Base-by-base conservation (phyloP, 495 filamentous ascomycete species). In the Penicillium maclennaniae region DNA sequence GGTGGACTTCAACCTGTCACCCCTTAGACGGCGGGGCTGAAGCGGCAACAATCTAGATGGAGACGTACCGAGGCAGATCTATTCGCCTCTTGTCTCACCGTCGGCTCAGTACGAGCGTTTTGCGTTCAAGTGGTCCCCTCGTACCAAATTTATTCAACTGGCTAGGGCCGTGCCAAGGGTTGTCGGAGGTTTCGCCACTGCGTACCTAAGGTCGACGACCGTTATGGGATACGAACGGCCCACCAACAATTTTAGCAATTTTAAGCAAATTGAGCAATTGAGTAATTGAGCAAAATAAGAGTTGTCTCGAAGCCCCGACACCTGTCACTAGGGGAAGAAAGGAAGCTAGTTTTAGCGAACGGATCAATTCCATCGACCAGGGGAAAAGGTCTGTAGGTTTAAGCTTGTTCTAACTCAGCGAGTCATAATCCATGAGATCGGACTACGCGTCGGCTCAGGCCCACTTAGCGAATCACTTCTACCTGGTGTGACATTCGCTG, bases 391-490 rank as follows among this genome's bases (percentile, higher is more conserved):
- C 37, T 25, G 21, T 48, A 54, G 36, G 50, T 58, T 58, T 54
- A 58, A 54, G 55, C 55, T 58, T 58, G 45, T 44, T 58, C 51
- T 52, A 56, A 44, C 54, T 45, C 54, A 43, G 40, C 47, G 25
- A 46, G 12, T 55, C 17, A 45, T 25, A 4, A 34, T 46, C 39
- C 6, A 31, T 25, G 9, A 10, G 42, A 47, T 51, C 31, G 14
- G 31, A 20, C 37, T 43, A 47, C 44, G 44, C 44, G 31, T 34
- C 14, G 10, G 31, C 10, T 4, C 10, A 14, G 31, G 31, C 31
- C 31, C 31, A 34, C 31, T 34, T 12, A 14, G 8, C 31, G 31
- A 34, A 4, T 12, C 31, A 34, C 15, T 14, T 34, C 15, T 12
- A 34, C 15, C 31, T 34, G 10, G 31, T 12, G 8, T 34, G 31